Evolutionary conservation across 176 grass and related monocot species (phyloP).

Genomic region (Hsuehochloa calcarea): DNA sequence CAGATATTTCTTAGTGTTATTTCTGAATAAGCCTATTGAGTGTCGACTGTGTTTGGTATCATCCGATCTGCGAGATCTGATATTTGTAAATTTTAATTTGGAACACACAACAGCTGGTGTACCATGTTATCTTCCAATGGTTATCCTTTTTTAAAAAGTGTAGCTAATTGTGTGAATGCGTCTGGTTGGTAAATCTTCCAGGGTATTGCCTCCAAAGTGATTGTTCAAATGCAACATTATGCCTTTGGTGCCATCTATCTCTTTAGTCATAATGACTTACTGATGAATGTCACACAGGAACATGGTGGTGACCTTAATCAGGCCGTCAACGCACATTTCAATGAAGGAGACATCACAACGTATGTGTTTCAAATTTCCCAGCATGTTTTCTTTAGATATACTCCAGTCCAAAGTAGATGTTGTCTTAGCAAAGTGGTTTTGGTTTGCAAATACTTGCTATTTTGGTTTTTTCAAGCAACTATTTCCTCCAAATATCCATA

Average conservation of each 20-base stretch:
- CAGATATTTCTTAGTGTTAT: background rate
- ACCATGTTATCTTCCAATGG: background rate
- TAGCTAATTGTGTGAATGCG: background rate
- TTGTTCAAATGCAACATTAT: constrained; percentile 26
- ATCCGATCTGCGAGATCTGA: background rate
- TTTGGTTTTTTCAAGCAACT: background rate
- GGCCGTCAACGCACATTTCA: constrained; percentile 88
- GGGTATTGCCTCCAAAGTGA: background rate
- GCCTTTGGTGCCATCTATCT: constrained; percentile 9
- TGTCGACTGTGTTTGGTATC: background rate
- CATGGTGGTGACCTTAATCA: constrained; percentile 84
- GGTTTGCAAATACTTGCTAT: background rate
- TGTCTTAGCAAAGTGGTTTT: background rate
- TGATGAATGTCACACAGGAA: constrained; percentile 52
- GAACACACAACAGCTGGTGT: background rate
- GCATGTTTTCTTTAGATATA: constrained; percentile 8
- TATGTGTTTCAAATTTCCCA: constrained; percentile 35
- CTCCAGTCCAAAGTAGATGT: background rate
- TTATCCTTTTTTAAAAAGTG: background rate
- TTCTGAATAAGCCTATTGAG: background rate
- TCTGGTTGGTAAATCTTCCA: background rate
- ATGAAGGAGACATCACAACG: constrained; percentile 58
- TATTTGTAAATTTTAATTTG: background rate
- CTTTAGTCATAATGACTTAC: constrained; percentile 22
- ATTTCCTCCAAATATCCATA: background rate